Evolutionary conservation across 176 grass and related monocot species (phyloP), one percentile per base, ranked within the genome.

Genomic region (Oryza coarctata): DNA sequence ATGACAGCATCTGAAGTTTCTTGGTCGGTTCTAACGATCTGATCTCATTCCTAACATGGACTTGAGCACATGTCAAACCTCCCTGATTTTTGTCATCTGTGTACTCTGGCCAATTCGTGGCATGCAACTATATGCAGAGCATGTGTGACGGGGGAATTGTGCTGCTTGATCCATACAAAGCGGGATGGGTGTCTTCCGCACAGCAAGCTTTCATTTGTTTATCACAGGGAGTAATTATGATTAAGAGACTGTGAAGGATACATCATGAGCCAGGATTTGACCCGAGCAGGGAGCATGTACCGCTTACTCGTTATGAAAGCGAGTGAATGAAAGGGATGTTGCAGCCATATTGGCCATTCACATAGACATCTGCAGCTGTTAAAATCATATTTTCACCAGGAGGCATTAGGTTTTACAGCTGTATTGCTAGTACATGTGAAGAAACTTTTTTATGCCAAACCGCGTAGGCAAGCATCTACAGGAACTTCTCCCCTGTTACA

Each of bases 1-100:
- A 86, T 47, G 78, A 78, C 67, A 89, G 27, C 83, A 47, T 66
- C 75, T 73, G 83, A 68, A 79, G 62, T 77, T 82, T 86, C 79
- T 79, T 62, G 40, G 88, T 38, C 82, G 68, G 74, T 83, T 90
- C 79, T 83, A 9, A 60, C 22, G 67, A 90, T 82, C 79, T 86
- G 61, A 74, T 55, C 55, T 69, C 84, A 38, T 68, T 36, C 68
- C 35, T 77, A 17, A 32, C 60, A 47, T 68, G 58, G 83, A 74
- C 73, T n/a, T 60, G 23, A 34, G 75, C 68, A 9, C 47, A 23
- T 26, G 88, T 83, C 84, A 83, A 75, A 68, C 68, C 36, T 78
- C 15, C 64, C 68, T 18, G 74, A 49, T 4, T 40, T 73, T 65
- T 15, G 67, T 63, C 45, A 68, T 72, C 67, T 49, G 29, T 39